These are phyloP conservation scores for Apiotrichum laibachii DNA, from an alignment of 1,284 basidiomycete genomes.

Conservation along the genomic window DNA sequence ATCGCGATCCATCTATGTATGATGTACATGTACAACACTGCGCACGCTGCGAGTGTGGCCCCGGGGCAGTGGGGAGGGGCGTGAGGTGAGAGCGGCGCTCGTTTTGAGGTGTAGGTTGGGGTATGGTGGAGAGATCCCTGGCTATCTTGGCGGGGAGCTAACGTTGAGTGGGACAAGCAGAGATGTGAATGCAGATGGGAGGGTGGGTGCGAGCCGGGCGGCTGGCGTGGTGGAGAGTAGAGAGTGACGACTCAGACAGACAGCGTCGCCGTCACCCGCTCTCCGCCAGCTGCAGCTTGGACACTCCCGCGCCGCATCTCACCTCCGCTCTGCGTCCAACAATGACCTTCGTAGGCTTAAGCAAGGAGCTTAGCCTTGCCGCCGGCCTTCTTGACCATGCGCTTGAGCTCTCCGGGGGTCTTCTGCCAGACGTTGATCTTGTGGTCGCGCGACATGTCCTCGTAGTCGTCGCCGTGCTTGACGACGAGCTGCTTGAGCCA, in stretches of 20 bases:
- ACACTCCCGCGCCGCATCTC: too few species aligned
- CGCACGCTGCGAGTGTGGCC: neutral
- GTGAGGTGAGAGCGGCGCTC: neutral
- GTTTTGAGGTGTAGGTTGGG: neutral
- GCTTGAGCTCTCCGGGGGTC: conserved; percentile 74
- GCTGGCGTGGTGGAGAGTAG: too few species aligned
- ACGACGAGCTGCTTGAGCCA: conserved; percentile 68
- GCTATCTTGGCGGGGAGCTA: too few species aligned
- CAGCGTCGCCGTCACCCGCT: too few species aligned
- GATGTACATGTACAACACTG: conserved; percentile 9
- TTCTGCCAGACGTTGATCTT: conserved; percentile 80
- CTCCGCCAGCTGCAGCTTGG: too few species aligned
- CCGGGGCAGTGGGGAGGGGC: too few species aligned
- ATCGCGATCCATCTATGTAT: conserved; percentile 7
- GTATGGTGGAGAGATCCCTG: neutral
- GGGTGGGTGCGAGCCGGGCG: too few species aligned
- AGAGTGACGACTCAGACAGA: too few species aligned
- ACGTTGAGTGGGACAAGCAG: too few species aligned
- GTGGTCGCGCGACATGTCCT: conserved; percentile 74
- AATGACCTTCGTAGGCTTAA: neutral
- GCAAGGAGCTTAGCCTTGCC: conserved; percentile 26
- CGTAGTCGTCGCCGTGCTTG: conserved; percentile 70
- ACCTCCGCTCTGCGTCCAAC: neutral
- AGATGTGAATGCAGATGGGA: too few species aligned
- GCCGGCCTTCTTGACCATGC: conserved; percentile 46